Conservation (phyloP, 2,329 filamentous ascomycete species). For the Scortechinia acanthostroma region DNA sequence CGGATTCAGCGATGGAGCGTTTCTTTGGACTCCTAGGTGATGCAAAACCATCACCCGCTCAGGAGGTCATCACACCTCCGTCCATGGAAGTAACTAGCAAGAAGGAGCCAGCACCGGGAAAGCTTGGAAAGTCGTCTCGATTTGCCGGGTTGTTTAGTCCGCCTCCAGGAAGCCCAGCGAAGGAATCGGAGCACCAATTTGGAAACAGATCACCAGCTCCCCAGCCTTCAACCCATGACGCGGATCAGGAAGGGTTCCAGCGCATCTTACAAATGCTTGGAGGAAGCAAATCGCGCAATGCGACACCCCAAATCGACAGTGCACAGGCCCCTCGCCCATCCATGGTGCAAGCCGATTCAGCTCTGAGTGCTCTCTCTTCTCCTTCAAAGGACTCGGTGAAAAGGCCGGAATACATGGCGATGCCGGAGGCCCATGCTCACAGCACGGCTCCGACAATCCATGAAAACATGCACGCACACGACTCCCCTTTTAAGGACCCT, state of each 20-base stretch:
- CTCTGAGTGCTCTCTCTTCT: background rate
- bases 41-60: slow-evolving; percentile 20
- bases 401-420: background rate
- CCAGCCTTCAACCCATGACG: slow-evolving; percentile 15
- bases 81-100: slow-evolving; percentile 17
- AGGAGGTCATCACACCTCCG: slow-evolving; percentile 15
- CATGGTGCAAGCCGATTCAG: background rate
- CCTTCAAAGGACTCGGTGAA: background rate
- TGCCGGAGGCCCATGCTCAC: background rate
- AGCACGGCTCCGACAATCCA: background rate
- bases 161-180: slow-evolving; percentile 23
- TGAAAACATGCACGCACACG: too few species aligned
- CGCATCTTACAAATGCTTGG: slow-evolving; percentile 55
- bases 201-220: background rate
- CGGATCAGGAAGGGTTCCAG: slow-evolving; percentile 57
- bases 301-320: slow-evolving; percentile 23
- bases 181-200: slow-evolving; percentile 2
- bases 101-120: slow-evolving; percentile 19
- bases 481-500: slow-evolving; percentile 5
- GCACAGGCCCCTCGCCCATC: slow-evolving; percentile 12
- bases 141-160: slow-evolving; percentile 48
- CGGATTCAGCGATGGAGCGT: slow-evolving; percentile 38
- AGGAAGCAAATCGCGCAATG: slow-evolving; percentile 23
- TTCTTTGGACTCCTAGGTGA: slow-evolving; percentile 46
- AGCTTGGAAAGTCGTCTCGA: slow-evolving; percentile 44